These are phyloP conservation scores for Crithidia fasciculata DNA, from an alignment of 208 protist genomes.

Conservation along the genomic window DNA sequence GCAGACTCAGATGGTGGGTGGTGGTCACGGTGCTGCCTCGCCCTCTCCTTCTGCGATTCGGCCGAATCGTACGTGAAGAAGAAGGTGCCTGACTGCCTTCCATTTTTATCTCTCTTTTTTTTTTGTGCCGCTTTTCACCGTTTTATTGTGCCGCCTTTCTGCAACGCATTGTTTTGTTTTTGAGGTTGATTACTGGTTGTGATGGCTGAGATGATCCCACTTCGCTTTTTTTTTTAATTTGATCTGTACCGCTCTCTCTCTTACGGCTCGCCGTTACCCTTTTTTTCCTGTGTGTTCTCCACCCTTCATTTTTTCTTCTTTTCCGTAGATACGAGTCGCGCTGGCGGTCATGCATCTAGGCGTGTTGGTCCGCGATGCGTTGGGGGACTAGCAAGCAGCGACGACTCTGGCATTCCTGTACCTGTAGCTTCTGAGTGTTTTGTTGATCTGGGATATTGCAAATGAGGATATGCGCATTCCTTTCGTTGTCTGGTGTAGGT, in stretches of 20 bases:
- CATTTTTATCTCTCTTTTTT: conserved; percentile 18
- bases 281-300: conserved; percentile 6
- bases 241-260: conserved; percentile 22
- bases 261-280: too few species aligned
- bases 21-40: conserved; percentile 15
- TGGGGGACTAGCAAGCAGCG: too few species aligned
- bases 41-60: conserved; percentile 42
- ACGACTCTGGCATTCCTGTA: too few species aligned
- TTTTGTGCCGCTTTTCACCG: neutral
- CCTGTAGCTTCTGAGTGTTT: too few species aligned
- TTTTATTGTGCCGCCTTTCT: too few species aligned
- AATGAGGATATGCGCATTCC: too few species aligned
- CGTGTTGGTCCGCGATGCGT: too few species aligned
- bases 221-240: conserved; percentile 19
- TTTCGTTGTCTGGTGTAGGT: too few species aligned
- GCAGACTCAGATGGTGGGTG: conserved; percentile 25
- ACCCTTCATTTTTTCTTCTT: neutral
- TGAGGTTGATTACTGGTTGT: conserved; percentile 6
- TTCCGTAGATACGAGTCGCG: neutral
- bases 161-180: conserved; percentile 2
- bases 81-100: neutral
- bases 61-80: conserved; percentile 9
- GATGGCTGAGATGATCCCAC: neutral
- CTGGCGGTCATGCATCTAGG: too few species aligned
- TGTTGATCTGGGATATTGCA: too few species aligned